These are phyloP conservation scores for Hymenoscyphus salicellus DNA, from an alignment of 2,329 filamentous ascomycete genomes.

Conservation along the genomic window DNA sequence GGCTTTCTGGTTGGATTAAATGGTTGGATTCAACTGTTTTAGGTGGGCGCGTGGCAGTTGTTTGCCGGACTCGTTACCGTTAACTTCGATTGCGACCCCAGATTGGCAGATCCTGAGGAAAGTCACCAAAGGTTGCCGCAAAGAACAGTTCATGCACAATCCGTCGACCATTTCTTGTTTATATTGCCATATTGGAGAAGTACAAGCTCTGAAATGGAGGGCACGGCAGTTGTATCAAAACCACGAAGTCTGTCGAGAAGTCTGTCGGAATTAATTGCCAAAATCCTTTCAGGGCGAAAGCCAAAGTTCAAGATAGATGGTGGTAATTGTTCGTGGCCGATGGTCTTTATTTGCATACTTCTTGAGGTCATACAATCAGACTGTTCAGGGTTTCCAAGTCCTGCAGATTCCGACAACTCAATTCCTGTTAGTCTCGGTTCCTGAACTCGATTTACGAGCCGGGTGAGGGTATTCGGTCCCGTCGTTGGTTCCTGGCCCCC, in stretches of 20 bases:
- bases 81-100: background rate
- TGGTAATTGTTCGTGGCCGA: background rate
- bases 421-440: background rate
- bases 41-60: background rate
- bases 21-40: background rate
- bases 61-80: background rate
- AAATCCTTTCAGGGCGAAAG: background rate
- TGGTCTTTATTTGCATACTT: background rate
- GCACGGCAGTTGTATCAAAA: background rate
- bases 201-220: background rate
- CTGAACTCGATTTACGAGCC: constrained; percentile 1
- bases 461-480: background rate
- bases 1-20: background rate
- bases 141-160: background rate
- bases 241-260: background rate
- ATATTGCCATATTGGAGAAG: background rate
- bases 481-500: background rate
- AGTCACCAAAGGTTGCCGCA: background rate
- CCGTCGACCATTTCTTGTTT: background rate
- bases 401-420: background rate
- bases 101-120: background rate
- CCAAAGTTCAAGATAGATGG: background rate
- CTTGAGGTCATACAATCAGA: background rate
- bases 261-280: background rate
- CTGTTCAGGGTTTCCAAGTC: background rate